Base-by-base conservation (phyloP, 208 protist genomes). In the Acanthamoeba lenticulata region DNA sequence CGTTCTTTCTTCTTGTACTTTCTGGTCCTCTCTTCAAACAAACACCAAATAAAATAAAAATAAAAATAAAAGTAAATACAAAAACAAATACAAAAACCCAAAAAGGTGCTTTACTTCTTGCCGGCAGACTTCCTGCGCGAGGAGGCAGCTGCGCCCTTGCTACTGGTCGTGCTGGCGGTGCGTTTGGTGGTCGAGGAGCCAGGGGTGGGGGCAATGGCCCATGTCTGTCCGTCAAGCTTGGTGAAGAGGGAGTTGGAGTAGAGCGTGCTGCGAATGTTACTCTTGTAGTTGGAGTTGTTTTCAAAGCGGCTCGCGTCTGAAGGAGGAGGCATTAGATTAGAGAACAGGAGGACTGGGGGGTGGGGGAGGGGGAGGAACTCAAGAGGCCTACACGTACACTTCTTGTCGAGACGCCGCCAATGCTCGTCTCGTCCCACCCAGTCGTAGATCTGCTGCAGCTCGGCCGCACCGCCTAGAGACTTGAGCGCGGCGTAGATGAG, bases 201-300 rank as follows among this genome's bases (percentile, higher is more conserved):
- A 19, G 45, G 45, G 4, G 15, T 67, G 1, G 69, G 69, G 6
- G 69, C 24, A 15, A 79, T 42, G 36, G 69, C 40, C 69, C 69
- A 79, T 1, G 24, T 79, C 1, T 19, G 27, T 3, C 69, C 69
- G n/a, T 79, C 69, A 11, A 79, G 69, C 69, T 79, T 79, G 32
- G 36, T 45, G 36, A 79, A 79, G 27, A 79, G 36, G 6, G 69
- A 79, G 19, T 79, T 79, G 69, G 69, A 79, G 36, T 79, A 79
- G 21, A 79, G 69, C 6, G 69, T 79, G 69, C 69, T 79, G 2
- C 69, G 69, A 7, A 79, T 79, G 40, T 79, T 79, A 36, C 69
- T 79, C 69, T 79, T 79, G 40, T 79, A 79, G 69, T 79, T 79
- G 32, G 69, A 79, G 69, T 32, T 79, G 69, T 79, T 79, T 36